A percentile compares a stretch with the other conserved stretches of the same genome.
phyloP scores from a whole-genome alignment of 1,284 basidiomycete genomes.

The Coniophora puteana region DNA sequence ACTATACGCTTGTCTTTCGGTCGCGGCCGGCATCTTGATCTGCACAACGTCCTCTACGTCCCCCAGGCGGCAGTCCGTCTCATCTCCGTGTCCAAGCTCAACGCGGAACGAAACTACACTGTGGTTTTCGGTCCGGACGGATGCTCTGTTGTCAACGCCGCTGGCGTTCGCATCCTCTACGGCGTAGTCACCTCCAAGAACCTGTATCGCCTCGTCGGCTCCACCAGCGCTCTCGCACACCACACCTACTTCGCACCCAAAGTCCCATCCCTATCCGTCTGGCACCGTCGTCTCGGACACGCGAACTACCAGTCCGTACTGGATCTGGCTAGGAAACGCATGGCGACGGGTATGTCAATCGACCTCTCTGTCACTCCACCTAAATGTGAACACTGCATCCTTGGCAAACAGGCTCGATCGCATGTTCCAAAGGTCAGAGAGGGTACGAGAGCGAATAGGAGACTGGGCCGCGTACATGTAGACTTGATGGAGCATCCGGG shows the following conservation, averaged over 20 bases:
- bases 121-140: no score
- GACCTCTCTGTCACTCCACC: slow-evolving; percentile 1
- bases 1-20: slow-evolving; percentile 22
- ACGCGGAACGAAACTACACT: not conserved
- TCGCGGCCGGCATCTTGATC: slow-evolving; percentile 11
- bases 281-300: slow-evolving; percentile 3
- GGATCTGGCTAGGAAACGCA: not conserved
- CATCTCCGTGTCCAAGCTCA: slow-evolving; percentile 17
- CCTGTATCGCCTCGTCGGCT: not conserved
- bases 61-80: slow-evolving; percentile 22
- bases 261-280: not conserved
- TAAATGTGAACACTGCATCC: slow-evolving; percentile 9
- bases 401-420: slow-evolving; percentile 10
- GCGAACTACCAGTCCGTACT: not conserved
- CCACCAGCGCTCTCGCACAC: not conserved
- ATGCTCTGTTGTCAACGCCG: no score
- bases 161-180: not conserved
- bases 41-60: slow-evolving; percentile 20
- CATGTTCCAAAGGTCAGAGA: not conserved
- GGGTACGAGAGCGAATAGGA: not conserved
- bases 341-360: slow-evolving; percentile 5
- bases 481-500: slow-evolving; percentile 5
- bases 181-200: not conserved
- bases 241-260: not conserved
- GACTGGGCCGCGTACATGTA: not conserved